Conservation (phyloP, 2,329 filamentous ascomycete genomes). For the Aureobasidium sp. region DNA sequence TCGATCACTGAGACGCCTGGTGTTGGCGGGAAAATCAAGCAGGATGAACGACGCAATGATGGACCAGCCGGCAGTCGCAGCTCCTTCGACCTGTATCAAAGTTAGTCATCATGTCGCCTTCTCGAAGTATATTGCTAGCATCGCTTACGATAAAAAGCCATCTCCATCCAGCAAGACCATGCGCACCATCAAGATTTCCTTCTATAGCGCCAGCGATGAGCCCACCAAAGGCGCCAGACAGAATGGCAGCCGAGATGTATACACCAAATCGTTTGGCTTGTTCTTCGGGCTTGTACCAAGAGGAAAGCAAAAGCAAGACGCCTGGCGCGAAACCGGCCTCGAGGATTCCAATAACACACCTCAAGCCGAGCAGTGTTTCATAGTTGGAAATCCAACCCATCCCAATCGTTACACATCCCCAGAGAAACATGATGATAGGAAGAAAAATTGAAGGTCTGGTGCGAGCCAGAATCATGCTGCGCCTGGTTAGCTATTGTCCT, state of each 20-base stretch:
- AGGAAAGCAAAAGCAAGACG: conserved; percentile 26
- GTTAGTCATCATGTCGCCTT: too few species aligned
- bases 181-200: conserved; percentile 28
- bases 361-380: conserved; percentile 41
- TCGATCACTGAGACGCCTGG: too few species aligned
- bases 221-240: conserved; percentile 40
- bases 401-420: conserved; percentile 42
- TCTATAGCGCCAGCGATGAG: conserved; percentile 31
- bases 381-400: conserved; percentile 44
- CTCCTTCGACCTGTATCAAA: conserved; percentile 25
- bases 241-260: conserved; percentile 50
- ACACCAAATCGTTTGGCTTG: conserved; percentile 48
- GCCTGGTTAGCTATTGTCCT: conserved; percentile 14
- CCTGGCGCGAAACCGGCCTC: conserved; percentile 30
- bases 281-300: conserved; percentile 40
- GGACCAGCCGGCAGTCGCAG: conserved; percentile 27
- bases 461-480: conserved; percentile 43
- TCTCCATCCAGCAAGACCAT: conserved; percentile 32
- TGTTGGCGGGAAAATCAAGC: conserved; percentile 46
- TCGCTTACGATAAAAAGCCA: conserved; percentile 30
- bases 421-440: conserved; percentile 44
- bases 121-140: too few species aligned
- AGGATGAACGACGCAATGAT: conserved; percentile 11
- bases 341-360: conserved; percentile 47
- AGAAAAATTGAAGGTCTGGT: conserved; percentile 44